Evolutionary conservation across 2,329 filamentous ascomycete species (phyloP).

Genomic region (Arachnomyces sp.): DNA sequence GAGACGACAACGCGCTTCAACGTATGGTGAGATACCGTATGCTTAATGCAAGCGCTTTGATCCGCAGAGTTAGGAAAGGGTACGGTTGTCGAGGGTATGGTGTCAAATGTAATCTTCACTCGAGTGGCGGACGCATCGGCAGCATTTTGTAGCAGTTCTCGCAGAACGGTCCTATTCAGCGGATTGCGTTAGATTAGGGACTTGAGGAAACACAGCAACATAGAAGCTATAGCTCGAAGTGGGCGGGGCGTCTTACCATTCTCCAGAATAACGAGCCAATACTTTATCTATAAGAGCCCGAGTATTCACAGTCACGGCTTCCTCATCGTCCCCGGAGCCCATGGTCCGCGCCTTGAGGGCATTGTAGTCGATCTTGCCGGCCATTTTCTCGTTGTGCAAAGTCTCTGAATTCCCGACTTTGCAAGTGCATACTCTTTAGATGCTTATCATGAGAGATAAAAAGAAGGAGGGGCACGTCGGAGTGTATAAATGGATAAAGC

Average conservation of each 20-base stretch:
- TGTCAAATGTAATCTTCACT: slow-evolving; percentile 89
- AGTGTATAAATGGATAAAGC: too few species aligned
- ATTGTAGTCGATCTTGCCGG: slow-evolving; percentile 59
- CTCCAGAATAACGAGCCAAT: slow-evolving; percentile 88
- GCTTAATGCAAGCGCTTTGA: slow-evolving; percentile 67
- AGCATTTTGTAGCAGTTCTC: slow-evolving; percentile 97
- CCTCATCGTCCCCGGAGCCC: slow-evolving; percentile 79
- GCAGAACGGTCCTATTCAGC: slow-evolving; percentile 51
- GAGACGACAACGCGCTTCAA: slow-evolving; percentile 80
- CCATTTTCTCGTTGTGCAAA: slow-evolving; percentile 43
- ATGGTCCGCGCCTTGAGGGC: slow-evolving; percentile 80
- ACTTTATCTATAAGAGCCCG: slow-evolving; percentile 96
- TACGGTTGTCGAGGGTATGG: slow-evolving; percentile 70
- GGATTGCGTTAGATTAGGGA: slow-evolving; percentile 7
- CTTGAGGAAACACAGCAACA: background rate
- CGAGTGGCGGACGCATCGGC: slow-evolving; percentile 88
- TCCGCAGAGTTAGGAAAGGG: slow-evolving; percentile 61
- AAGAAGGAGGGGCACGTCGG: too few species aligned
- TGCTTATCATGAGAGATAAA: too few species aligned
- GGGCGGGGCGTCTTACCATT: slow-evolving; percentile 60
- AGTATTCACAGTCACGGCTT: slow-evolving; percentile 96
- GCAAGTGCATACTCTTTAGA: too few species aligned
- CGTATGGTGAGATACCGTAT: slow-evolving; percentile 77
- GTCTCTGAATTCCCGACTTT: too few species aligned
- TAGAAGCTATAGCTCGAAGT: background rate